Base-by-base conservation (phyloP, 2,329 filamentous ascomycete species). In the Stachybotrys elegans region DNA sequence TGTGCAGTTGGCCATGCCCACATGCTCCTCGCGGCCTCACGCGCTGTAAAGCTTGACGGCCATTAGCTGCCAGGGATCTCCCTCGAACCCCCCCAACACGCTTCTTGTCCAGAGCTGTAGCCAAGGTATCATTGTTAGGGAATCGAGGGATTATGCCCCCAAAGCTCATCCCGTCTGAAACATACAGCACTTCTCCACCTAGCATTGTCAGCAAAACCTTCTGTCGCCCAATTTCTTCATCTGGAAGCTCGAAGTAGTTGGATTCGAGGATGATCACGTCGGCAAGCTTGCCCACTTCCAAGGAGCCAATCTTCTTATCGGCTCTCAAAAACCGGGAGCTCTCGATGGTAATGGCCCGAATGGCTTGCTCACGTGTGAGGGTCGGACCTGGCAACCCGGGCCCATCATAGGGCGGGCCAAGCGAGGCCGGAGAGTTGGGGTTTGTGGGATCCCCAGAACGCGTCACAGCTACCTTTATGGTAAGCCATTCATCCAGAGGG, bases 401-500 rank as follows among this genome's bases (percentile, higher is more conserved):
- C 3, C 48, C 52, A 3, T 54, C 47, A 1, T 42, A 58, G 0
- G 50, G 55, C 1, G 50, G 22, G 4, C 53, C 55, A 9, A 50
- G 49, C 3, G 43, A 51, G 1, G 56, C 55, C 1, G 52, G 53
- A 1, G 56, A 58, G 47, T 56, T 53, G 11, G 52, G 56, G 31
- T 57, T 55, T 13, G 51, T 39, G 1, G 56, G 51, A 17, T 58
- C 56, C 6, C 56, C 56, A 1, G 50, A 48, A 6, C 56, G 56
- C 2, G 56, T 57, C 7, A 58, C 53, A 4, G 46, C 56, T 0
- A 54, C 54, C 23, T 59, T 59, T 5, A 59, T 44, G 12, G 56
- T 55, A 3, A 59, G 54, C 21, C 55, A 59, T 29, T 54, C 52
- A 13, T 58, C 56, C 2, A 57, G 54, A 11, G 56, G 56, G 31